Base-by-base conservation (phyloP, 1,284 basidiomycete genomes). In the Ustilago vetiveriae region DNA sequence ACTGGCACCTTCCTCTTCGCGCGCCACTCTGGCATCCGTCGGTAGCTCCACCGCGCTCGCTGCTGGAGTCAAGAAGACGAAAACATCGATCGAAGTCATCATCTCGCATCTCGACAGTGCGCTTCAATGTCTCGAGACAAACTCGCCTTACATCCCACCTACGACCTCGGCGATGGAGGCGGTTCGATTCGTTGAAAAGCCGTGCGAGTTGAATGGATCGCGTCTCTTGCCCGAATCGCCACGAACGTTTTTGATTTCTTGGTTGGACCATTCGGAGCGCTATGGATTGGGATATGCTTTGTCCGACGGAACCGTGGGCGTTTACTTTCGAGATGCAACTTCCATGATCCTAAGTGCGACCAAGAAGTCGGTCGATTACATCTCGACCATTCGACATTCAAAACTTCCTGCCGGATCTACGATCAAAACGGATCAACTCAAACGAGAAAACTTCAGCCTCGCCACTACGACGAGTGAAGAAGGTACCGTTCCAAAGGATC, bases 231-330 rank as follows among this genome's bases (percentile, higher is more conserved):
- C 90, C 4, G 86, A 86, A 0, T 86, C 88, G 13, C 91, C 94
- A 35, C 87, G 86, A 50, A 90, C 95, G 14, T 98, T 98, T 83
- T 92, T 98, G 72, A 91, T 92, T 2, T 92, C 91, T 9, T 98
- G 95, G 95, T 90, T 98, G 41, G 95, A 98, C 83, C 97, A 98
- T 82, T 94, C 92, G 82, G 92, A 94, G 83, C 96, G 96, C 84
- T 98, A 98, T 83, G 96, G 95, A 10, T 94, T 98, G 88, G 96
- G 94, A 2, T 98, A 98, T 82, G 92, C 92, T 2, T 85, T 98
- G 76, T 94, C 91, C 26, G 94, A 98, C 80, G 94, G 95, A 4
- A 90, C 91, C 2, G 90, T 97, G 24, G 93, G 93, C 8, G 92
- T 97, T 19, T 90, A 97, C 83, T 98, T 97, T 84, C 96, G 97